phyloP scores from a whole-genome alignment of 768 basidiomycete species.

The Termitomyces sp. region DNA sequence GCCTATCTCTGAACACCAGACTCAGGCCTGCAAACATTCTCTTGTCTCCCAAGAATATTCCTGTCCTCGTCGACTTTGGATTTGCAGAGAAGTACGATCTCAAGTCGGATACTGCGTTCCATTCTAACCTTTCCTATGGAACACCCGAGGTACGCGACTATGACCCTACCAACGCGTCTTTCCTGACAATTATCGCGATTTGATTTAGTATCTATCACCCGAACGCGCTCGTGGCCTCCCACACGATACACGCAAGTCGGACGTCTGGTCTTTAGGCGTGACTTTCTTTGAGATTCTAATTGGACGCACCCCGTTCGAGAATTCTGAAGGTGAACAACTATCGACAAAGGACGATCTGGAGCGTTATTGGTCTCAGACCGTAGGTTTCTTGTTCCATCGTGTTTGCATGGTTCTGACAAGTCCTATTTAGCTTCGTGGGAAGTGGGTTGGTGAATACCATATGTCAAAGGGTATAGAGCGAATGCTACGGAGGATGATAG shows the following conservation, averaged over 20 bases:
- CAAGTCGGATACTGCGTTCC: slow-evolving; percentile 60
- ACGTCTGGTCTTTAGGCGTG: slow-evolving; percentile 80
- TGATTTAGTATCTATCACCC: slow-evolving; percentile 77
- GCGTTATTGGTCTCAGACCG: slow-evolving; percentile 83
- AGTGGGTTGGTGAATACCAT: slow-evolving; percentile 82
- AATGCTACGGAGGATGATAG: slow-evolving; percentile 71
- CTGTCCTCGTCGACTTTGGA: slow-evolving; percentile 93
- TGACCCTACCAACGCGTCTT: background rate
- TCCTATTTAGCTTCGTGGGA: slow-evolving; percentile 56
- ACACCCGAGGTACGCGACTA: slow-evolving; percentile 72
- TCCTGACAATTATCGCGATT: slow-evolving; percentile 5
- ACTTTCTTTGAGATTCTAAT: slow-evolving; percentile 94
- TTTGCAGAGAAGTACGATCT: slow-evolving; percentile 87
- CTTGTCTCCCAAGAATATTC: slow-evolving; percentile 68
- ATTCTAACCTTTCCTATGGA: slow-evolving; percentile 80
- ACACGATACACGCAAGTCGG: slow-evolving; percentile 93
- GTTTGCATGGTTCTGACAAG: background rate
- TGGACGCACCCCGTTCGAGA: slow-evolving; percentile 90
- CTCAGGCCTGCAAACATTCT: slow-evolving; percentile 89
- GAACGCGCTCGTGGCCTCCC: slow-evolving; percentile 83
- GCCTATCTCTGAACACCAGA: background rate
- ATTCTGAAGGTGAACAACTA: slow-evolving; percentile 75
- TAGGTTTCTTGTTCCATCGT: slow-evolving; percentile 23
- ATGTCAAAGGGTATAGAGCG: slow-evolving; percentile 62
- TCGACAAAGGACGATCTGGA: slow-evolving; percentile 75